Conservation (phyloP, 2,329 filamentous ascomycete species). For the Paracoccidioides brasiliensis region DNA sequence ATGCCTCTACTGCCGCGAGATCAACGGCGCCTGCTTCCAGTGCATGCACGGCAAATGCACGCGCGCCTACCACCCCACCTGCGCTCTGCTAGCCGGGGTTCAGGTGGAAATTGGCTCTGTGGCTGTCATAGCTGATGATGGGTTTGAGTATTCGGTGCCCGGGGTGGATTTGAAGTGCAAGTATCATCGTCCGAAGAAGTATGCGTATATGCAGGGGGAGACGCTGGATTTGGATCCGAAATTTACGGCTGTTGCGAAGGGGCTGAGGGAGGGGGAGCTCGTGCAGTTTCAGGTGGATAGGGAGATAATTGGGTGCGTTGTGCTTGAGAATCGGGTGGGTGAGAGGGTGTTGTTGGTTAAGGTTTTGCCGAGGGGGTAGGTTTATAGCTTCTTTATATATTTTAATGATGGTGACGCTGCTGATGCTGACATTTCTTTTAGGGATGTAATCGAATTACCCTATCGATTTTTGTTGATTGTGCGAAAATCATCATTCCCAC, state of each 20-base stretch:
- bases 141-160: constrained; percentile 81
- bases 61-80: constrained; percentile 87
- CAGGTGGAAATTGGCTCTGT: constrained; percentile 79
- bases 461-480: constrained; percentile 38
- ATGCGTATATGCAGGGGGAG: constrained; percentile 58
- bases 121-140: constrained; percentile 78
- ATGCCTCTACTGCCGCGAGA: constrained; percentile 87
- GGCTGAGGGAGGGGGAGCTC: constrained; percentile 58
- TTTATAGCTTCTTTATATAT: constrained; percentile 13
- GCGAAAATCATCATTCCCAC: constrained; percentile 36
- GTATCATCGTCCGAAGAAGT: constrained; percentile 80
- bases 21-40: constrained; percentile 91
- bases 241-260: constrained; percentile 54
- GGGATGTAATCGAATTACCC: constrained; percentile 48
- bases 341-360: constrained; percentile 70
- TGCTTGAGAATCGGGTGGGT: constrained; percentile 66
- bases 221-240: constrained; percentile 56
- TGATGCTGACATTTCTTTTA: constrained; percentile 12
- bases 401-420: background rate
- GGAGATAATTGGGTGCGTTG: constrained; percentile 83
- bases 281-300: constrained; percentile 73
- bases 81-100: constrained; percentile 80
- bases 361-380: constrained; percentile 71
- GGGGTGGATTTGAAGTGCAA: constrained; percentile 89
- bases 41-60: constrained; percentile 92